Percentiles rank a stretch among this genome's conserved stretches.
Evolutionary conservation across 257 asterid genomes (phyloP).

Genomic region (Solanum acaule): DNA sequence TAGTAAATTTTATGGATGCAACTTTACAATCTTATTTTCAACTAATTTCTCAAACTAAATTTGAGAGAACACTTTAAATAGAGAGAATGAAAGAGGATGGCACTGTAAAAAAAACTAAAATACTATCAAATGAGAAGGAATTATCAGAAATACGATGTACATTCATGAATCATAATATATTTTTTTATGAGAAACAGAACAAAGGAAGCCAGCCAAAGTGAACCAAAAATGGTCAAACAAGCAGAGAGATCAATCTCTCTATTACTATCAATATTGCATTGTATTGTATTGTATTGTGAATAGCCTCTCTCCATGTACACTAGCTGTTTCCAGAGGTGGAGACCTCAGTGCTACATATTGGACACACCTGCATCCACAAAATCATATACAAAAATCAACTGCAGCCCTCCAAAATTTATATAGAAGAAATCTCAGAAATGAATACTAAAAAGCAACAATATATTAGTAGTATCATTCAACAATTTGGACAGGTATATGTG

Average conservation of each 20-base stretch:
- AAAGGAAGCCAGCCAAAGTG: neutral
- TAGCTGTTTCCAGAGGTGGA: slow-evolving; percentile 59
- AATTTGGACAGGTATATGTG: neutral
- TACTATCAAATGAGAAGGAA: neutral
- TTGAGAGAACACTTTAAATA: neutral
- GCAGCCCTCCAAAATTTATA: neutral
- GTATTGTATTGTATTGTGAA: neutral
- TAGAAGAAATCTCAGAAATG: neutral
- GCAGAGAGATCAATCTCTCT: neutral
- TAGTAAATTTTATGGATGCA: neutral
- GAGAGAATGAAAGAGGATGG: neutral
- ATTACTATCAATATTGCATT: neutral
- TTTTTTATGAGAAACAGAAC: neutral
- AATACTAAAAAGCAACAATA: neutral
- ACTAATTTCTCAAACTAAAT: neutral
- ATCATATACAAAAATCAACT: neutral
- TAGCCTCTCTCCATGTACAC: neutral
- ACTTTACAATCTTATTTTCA: neutral
- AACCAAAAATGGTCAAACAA: neutral
- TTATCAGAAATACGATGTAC: neutral
- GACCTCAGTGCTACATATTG: slow-evolving; percentile 84
- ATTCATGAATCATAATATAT: neutral
- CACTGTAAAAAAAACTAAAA: neutral
- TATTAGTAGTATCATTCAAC: neutral
- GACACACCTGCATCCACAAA: slow-evolving; percentile 64